Percentiles rank a stretch among this genome's conserved stretches.
These are phyloP conservation scores for Mortierella alpina DNA, from an alignment of 192 early-diverging fungal genomes.

Conservation along the genomic window DNA sequence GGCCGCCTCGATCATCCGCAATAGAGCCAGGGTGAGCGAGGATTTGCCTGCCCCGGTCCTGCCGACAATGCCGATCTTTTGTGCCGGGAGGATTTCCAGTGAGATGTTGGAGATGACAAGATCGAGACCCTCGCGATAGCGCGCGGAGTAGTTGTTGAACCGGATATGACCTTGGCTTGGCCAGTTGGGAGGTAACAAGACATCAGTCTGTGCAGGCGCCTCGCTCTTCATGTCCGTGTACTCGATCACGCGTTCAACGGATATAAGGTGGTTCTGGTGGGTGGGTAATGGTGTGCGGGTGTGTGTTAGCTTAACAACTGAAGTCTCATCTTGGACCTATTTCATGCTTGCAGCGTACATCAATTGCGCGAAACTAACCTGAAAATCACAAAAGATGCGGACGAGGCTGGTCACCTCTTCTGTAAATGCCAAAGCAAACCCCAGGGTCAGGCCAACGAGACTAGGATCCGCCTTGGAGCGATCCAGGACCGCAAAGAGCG, in stretches of 20 bases:
- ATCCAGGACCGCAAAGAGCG: constrained; percentile 31
- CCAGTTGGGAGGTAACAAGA: constrained; percentile 75
- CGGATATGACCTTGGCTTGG: constrained; percentile 79
- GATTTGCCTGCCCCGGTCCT: constrained; percentile 63
- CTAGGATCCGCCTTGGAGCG: constrained; percentile 73
- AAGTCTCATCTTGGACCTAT: neutral
- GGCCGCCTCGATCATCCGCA: constrained; percentile 59
- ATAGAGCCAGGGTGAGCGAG: constrained; percentile 63
- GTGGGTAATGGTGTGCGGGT: neutral
- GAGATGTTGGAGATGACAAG: constrained; percentile 75
- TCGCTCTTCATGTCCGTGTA: constrained; percentile 82
- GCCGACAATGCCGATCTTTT: constrained; percentile 85
- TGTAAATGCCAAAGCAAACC: constrained; percentile 86
- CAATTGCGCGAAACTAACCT: constrained; percentile 1
- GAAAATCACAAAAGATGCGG: constrained; percentile 10
- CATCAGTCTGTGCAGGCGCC: constrained; percentile 80
- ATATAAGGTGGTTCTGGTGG: constrained; percentile 64
- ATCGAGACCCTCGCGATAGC: constrained; percentile 85
- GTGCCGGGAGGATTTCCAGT: constrained; percentile 23
- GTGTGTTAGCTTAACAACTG: neutral
- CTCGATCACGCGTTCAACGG: constrained; percentile 84
- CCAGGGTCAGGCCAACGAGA: constrained; percentile 86
- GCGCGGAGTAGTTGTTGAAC: constrained; percentile 79
- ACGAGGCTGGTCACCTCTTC: constrained; percentile 75
- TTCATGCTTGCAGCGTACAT: neutral